Conservation (phyloP, 2,329 filamentous ascomycete genomes). For the Aureobasidium subglaciale region DNA sequence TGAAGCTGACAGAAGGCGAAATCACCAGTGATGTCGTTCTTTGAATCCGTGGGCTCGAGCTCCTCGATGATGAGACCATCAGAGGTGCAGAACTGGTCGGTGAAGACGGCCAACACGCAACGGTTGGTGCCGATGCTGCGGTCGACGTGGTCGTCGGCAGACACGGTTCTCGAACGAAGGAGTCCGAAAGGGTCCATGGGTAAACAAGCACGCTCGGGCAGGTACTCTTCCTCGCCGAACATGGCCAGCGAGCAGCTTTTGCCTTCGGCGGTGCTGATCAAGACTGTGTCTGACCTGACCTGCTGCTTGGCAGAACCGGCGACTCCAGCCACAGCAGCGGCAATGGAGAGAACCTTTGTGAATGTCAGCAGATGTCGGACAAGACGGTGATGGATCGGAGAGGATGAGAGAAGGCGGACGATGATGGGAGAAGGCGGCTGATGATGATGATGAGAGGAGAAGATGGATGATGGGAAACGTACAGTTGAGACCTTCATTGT, state of each 20-base stretch:
- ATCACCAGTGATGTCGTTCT: no score
- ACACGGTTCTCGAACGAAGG: neutral
- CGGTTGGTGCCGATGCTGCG: neutral
- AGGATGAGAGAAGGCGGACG: neutral
- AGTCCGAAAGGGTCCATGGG: no score
- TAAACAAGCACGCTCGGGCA: no score
- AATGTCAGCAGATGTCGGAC: neutral
- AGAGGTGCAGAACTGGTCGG: neutral
- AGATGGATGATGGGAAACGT: neutral
- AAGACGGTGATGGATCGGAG: neutral
- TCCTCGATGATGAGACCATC: neutral
- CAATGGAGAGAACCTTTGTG: neutral
- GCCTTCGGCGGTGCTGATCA: neutral
- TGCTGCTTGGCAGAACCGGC: neutral
- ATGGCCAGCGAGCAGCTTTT: no score
- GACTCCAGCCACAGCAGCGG: neutral
- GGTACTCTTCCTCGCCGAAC: no score
- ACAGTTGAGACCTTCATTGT: conserved; percentile 9
- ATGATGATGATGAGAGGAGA: neutral
- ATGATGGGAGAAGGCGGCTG: neutral
- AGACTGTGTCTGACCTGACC: neutral
- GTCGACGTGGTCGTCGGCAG: neutral
- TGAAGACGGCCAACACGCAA: neutral
- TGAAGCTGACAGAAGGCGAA: no score
- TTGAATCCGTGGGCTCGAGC: neutral